Base-by-base conservation (phyloP, 345 rosid species). In the Hirschfeldia incana region DNA sequence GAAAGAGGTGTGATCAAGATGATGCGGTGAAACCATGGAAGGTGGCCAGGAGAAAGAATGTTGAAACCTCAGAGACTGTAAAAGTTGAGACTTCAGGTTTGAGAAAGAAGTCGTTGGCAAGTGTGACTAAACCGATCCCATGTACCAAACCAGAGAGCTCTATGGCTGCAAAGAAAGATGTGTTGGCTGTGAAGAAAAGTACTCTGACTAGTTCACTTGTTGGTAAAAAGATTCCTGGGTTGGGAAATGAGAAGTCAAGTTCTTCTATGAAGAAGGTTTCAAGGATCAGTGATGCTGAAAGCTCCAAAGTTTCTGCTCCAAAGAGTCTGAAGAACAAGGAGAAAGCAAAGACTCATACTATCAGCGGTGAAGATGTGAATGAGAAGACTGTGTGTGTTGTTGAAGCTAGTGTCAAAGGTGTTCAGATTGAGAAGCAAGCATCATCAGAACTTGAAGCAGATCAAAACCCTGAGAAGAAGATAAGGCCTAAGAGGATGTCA, bases 311-410 rank as follows among this genome's bases (percentile, higher is more conserved):
- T 75, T 67, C 65, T 72, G 77, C 68, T 75, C 36, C 70, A 63
- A 73, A 59, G 73, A 44, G 15, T 44, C n/a, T 42, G 49, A 37
- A 46, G 53, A 69, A 55, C 16, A 64, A 16, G 42, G 60, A 75
- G 69, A 81, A 80, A 65, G 60, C 8, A 5, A 57, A 78, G 51
- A 12, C 69, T 67, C 75, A 79, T 68, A 58, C 53, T 30, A 28
- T 39, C 32, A 30, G 75, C 10, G 4, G 42, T 65, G 81, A 81
- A 59, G 74, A 78, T 76, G 84, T 82, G 10, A 59, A 82, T 60
- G 88, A 87, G 77, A 89, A 83, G 80, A 88, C 86, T 15, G 79
- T 81, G 76, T 64, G 85, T 65, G 77, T 83, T 65, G 81, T 87
- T 83, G 85, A 87, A 36, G 75, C 82, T 55, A 85, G 85, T 33